Conservation (phyloP, 495 filamentous ascomycete species). For the Penicillium turbatum region DNA sequence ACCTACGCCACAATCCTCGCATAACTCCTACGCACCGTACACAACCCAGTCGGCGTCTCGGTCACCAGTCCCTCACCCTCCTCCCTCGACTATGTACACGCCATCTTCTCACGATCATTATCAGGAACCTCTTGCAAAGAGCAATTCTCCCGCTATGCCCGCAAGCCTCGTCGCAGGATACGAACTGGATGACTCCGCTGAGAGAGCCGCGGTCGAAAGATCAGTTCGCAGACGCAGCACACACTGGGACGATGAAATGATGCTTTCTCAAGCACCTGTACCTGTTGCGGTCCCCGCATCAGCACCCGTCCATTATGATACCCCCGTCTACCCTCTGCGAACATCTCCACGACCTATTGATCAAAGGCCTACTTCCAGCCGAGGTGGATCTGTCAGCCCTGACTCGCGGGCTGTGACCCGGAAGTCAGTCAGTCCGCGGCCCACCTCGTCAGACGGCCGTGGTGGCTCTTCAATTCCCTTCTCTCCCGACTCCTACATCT, state of each 20-base stretch:
- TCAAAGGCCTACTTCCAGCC: slow-evolving; percentile 21
- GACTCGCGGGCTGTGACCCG: slow-evolving; percentile 54
- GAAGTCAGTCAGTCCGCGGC: slow-evolving; percentile 75
- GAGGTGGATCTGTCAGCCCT: slow-evolving; percentile 52
- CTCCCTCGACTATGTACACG: slow-evolving; percentile 29
- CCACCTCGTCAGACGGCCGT: slow-evolving; percentile 49
- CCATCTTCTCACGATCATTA: slow-evolving; percentile 4
- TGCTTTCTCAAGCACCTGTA: slow-evolving; percentile 21
- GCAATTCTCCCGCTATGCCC: slow-evolving; percentile 50
- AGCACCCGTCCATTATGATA: slow-evolving; percentile 22
- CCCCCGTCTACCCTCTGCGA: slow-evolving; percentile 35
- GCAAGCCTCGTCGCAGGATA: slow-evolving; percentile 67
- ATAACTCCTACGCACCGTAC: slow-evolving; percentile 35
- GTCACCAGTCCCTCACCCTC: slow-evolving; percentile 42
- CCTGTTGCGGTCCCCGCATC: slow-evolving; percentile 19
- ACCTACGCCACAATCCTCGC: slow-evolving; percentile 24
- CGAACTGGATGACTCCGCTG: slow-evolving; percentile 56
- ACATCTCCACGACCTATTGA: slow-evolving; percentile 31
- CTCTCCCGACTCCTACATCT: slow-evolving; percentile 73
- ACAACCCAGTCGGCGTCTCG: slow-evolving; percentile 26
- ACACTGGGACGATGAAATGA: slow-evolving; percentile 32
- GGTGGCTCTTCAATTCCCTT: slow-evolving; percentile 68
- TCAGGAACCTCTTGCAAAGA: slow-evolving; percentile 18
- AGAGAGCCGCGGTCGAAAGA: slow-evolving; percentile 32
- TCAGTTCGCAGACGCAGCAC: slow-evolving; percentile 26